Percentiles rank a stretch among this genome's conserved stretches.
phyloP scores from a whole-genome alignment of 2,329 filamentous ascomycete species.

The Stemphylium beticola region DNA sequence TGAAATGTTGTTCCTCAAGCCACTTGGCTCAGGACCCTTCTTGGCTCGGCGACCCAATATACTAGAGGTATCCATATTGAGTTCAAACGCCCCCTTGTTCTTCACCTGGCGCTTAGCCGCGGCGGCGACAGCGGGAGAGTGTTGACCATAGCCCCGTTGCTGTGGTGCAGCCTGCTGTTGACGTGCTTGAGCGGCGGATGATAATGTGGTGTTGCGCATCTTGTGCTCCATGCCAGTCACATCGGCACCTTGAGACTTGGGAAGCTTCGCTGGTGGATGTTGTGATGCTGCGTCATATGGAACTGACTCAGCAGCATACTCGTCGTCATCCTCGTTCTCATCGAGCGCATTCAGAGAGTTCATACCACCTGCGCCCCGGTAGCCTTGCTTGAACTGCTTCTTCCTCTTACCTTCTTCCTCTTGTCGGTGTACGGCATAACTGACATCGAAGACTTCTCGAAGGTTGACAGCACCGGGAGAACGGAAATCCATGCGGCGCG shows the following conservation, averaged over 20 bases:
- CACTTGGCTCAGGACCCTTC: constrained; percentile 53
- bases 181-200: constrained; percentile 67
- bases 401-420: constrained; percentile 94
- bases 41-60: constrained; percentile 75
- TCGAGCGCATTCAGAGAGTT: constrained; percentile 69
- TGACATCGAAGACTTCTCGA: constrained; percentile 95
- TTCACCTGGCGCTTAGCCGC: constrained; percentile 82
- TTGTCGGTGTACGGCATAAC: constrained; percentile 96
- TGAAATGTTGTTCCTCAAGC: constrained; percentile 53
- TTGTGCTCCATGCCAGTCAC: constrained; percentile 83
- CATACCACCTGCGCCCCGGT: constrained; percentile 69
- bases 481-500: constrained; percentile 86
- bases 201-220: constrained; percentile 82
- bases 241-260: constrained; percentile 66
- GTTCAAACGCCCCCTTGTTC: constrained; percentile 84
- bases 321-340: constrained; percentile 69
- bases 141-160: constrained; percentile 80
- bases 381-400: constrained; percentile 78
- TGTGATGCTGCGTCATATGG: constrained; percentile 57
- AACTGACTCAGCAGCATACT: constrained; percentile 68
- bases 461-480: constrained; percentile 94
- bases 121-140: constrained; percentile 81
- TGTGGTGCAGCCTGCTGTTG: constrained; percentile 52
- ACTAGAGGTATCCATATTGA: constrained; percentile 89
- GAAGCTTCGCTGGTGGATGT: constrained; percentile 68